Evolutionary conservation across 1,284 basidiomycete genomes (phyloP), one percentile per base, ranked within the genome.

Genomic region (Puccinia polysora): DNA sequence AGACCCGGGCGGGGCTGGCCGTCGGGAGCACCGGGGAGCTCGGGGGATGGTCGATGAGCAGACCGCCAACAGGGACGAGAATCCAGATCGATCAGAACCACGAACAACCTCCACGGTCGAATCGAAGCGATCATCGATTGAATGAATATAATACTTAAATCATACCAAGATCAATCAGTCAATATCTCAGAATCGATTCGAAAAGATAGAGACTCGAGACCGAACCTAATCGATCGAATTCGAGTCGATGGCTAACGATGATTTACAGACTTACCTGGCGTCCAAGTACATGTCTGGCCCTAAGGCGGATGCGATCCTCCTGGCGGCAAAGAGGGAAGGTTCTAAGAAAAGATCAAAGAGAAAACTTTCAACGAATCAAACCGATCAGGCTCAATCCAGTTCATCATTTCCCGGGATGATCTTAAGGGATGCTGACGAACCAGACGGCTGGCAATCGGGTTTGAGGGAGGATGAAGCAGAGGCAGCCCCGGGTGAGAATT

Each of bases 241-340:
- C 40, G 30, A n/a, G n/a, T n/a, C n/a, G n/a, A 72, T 72, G 69
- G 49, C 67, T 18, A 52, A 36, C 23, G 80, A 82, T n/a, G n/a
- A n/a, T 74, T 78, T 84, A 36, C 82, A 84, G 77, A 80, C 82
- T 7, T 84, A 84, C 76, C 77, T 84, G 10, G 84, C 83, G 1
- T 75, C 81, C 36, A 83, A 83, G 65, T 98, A 98, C 81, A 96
- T 97, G 90, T 89, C 93, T 5, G 95, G 95, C 0, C 88, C 91
- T 0, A 98, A 97, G 79, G 93, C 94, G 2, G 95, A 97, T 76
- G 93, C 92, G 15, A 97, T 98, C 75, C 84, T n/a, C n/a, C n/a
- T 97, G 3, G 83, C 91, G 2, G 85, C 85, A 58, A 52, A 50
- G 34, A 49, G 84, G 0, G 84, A 83, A 1, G 83, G 84, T 0